A percentile compares a stretch with the other conserved stretches of the same genome.
These are phyloP conservation scores for Arctostaphylos glauca DNA, from an alignment of 148 eudicot species.

Conservation along the genomic window DNA sequence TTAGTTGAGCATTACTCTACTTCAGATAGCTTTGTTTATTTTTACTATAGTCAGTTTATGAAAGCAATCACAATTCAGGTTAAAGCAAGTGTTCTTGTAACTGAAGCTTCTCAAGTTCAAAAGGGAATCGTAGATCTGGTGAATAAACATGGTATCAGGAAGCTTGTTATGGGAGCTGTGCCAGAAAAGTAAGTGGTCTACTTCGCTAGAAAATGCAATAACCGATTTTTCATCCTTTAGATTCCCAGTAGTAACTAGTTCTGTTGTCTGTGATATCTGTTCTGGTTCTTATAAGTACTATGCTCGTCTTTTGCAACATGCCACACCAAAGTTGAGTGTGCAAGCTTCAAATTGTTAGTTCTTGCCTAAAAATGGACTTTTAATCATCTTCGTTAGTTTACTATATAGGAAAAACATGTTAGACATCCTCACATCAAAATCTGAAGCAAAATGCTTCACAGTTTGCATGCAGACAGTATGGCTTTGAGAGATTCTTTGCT, in stretches of 20 bases:
- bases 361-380: not conserved
- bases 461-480: not conserved
- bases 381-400: not conserved
- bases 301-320: not conserved
- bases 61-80: constrained; percentile 41
- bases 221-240: not conserved
- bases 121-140: constrained; percentile 61
- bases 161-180: constrained; percentile 65
- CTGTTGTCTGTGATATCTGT: not conserved
- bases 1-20: not conserved
- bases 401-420: not conserved
- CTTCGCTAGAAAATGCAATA: not conserved
- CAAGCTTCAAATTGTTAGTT: constrained; percentile 2
- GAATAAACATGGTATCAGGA: constrained; percentile 39
- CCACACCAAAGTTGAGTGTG: not conserved
- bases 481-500: too few relatives aligned
- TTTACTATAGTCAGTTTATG: not conserved
- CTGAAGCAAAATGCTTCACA: not conserved
- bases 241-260: not conserved
- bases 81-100: constrained; percentile 41
- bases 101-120: constrained; percentile 58
- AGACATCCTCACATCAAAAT: not conserved
- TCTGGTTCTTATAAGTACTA: not conserved
- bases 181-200: constrained; percentile 43
- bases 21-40: not conserved